A percentile compares a stretch with the other conserved stretches of the same genome.
phyloP scores from a whole-genome alignment of 331 rosid species.

The Acacia pycnantha region DNA sequence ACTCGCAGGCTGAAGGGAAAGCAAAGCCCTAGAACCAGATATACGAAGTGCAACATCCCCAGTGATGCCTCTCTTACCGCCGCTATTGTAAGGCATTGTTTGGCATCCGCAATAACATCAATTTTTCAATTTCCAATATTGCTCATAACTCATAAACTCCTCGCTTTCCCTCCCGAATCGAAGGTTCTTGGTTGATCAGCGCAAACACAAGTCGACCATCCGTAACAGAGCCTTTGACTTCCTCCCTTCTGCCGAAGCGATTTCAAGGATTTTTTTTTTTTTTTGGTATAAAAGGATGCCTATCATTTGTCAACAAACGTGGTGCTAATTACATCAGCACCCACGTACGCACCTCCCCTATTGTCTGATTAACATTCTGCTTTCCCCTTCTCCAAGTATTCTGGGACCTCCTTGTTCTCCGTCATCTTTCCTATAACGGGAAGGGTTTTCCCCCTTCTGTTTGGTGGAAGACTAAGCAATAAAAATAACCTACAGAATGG shows the following conservation, averaged over 20 bases:
- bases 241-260: not conserved
- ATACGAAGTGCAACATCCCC: not conserved
- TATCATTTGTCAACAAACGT: conserved; percentile 35
- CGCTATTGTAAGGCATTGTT: not conserved
- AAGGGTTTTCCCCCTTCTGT: not conserved
- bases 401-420: not conserved
- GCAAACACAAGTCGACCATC: too few relatives aligned
- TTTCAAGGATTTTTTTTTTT: conserved; percentile 38
- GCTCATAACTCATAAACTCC: not conserved
- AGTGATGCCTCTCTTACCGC: not conserved
- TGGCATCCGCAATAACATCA: not conserved
- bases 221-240: too few relatives aligned
- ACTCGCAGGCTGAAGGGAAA: not conserved
- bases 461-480: not conserved
- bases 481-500: conserved; percentile 32
- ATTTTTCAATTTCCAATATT: not conserved
- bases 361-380: conserved; percentile 21
- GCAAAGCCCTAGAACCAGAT: not conserved
- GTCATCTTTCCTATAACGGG: not conserved
- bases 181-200: not conserved
- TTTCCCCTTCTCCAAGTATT: conserved; percentile 41
- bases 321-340: conserved; percentile 32
- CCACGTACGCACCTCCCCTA: conserved; percentile 2
- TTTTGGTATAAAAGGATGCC: conserved; percentile 18
- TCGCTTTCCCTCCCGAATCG: not conserved